Evolutionary conservation across 345 rosid genomes (phyloP).

Genomic region (Corchorus olitorius): DNA sequence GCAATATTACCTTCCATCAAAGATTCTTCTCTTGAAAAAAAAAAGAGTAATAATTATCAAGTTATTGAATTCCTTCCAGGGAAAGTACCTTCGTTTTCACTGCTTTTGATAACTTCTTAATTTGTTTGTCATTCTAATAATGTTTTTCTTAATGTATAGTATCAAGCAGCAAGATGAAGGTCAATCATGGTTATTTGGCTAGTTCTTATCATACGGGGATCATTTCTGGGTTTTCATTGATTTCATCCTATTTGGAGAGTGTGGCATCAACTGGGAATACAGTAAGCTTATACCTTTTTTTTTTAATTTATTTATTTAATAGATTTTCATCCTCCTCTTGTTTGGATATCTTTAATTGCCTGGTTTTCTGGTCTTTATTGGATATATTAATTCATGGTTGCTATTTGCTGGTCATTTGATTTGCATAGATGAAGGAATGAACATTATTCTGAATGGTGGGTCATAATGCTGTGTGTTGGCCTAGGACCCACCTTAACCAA

Average conservation of each 20-base stretch:
- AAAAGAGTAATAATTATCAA: not conserved
- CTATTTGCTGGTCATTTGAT: conserved; percentile 10
- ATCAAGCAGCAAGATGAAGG: conserved; percentile 43
- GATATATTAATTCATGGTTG: not conserved
- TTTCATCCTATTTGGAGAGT: conserved; percentile 69
- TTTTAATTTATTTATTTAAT: not conserved
- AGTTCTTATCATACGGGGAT: conserved; percentile 89
- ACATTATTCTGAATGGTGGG: not conserved
- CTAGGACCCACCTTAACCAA: not conserved
- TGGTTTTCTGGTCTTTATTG: not conserved
- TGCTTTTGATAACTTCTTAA: not conserved
- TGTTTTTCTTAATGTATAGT: conserved; percentile 36
- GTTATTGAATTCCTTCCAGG: not conserved
- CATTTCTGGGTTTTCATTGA: conserved; percentile 74
- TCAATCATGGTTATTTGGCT: conserved; percentile 81
- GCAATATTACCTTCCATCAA: not conserved
- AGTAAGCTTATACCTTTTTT: conserved; percentile 35
- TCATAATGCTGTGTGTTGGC: not conserved
- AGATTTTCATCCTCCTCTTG: conserved; percentile 5
- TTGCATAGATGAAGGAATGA: not conserved
- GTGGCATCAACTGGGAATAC: conserved; percentile 50
- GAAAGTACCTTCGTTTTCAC: not conserved
- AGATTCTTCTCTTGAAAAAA: not conserved
- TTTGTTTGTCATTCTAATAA: conserved; percentile 3
- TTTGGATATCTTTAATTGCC: not conserved